These are phyloP conservation scores for Suillus americanus DNA, from an alignment of 768 basidiomycete species.

Conservation along the genomic window DNA sequence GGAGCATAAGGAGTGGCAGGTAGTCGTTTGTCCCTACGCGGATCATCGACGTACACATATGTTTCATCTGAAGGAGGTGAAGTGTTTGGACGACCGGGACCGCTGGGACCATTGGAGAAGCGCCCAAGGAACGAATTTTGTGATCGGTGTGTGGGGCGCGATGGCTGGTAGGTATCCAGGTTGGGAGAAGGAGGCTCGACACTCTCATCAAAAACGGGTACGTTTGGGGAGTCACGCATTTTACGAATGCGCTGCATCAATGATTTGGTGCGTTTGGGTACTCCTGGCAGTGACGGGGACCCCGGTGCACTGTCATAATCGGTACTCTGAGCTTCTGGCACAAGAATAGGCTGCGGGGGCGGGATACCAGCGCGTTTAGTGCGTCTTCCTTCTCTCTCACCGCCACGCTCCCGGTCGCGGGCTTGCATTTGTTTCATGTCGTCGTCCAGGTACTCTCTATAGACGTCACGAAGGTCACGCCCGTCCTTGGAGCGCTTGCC, in stretches of 20 bases:
- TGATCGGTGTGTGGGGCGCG: conserved; percentile 65
- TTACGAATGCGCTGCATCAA: conserved; percentile 87
- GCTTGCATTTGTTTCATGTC: conserved; percentile 24
- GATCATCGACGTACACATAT: conserved; percentile 64
- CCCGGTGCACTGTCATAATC: conserved; percentile 37
- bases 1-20: conserved; percentile 41
- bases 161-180: conserved; percentile 27
- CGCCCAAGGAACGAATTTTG: conserved; percentile 80
- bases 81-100: conserved; percentile 36
- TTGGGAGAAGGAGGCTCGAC: conserved; percentile 47
- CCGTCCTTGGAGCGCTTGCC: conserved; percentile 45
- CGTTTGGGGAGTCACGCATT: conserved; percentile 85
- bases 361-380: conserved; percentile 59
- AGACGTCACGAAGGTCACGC: conserved; percentile 49
- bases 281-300: conserved; percentile 38
- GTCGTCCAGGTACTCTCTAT: conserved; percentile 45
- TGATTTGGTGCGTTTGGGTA: conserved; percentile 74
- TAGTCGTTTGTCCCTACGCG: conserved; percentile 53
- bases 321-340: conserved; percentile 49
- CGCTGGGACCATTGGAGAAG: conserved; percentile 43
- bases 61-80: conserved; percentile 45
- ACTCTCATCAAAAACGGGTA: conserved; percentile 52
- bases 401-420: conserved; percentile 36
- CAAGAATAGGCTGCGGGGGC: conserved; percentile 82
- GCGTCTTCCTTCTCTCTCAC: conserved; percentile 31